These are phyloP conservation scores for Naganishia liquefaciens DNA, from an alignment of 1,284 basidiomycete species.

Conservation along the genomic window DNA sequence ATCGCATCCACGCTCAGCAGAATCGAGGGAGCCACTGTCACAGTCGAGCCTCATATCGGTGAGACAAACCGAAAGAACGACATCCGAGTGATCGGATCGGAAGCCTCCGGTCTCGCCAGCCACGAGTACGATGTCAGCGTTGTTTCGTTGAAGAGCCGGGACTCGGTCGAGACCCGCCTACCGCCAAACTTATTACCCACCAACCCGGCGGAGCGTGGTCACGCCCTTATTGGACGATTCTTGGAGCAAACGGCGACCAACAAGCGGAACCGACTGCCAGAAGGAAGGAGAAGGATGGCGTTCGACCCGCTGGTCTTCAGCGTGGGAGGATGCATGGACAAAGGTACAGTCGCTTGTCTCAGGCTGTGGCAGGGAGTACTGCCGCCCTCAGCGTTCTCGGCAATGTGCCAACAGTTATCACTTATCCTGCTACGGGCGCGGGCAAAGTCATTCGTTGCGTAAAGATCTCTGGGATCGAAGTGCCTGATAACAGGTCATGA, in stretches of 20 bases:
- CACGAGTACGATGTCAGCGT: slow-evolving; percentile 7
- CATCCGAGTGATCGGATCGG: slow-evolving; percentile 6
- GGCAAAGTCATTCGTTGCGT: slow-evolving; percentile 10
- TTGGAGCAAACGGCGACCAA: background rate
- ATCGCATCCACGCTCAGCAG: slow-evolving; percentile 12
- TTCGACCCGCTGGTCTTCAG: slow-evolving; percentile 12
- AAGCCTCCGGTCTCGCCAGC: slow-evolving; percentile 7
- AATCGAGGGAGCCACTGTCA: background rate
- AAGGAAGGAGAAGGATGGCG: background rate
- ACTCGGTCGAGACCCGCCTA: background rate
- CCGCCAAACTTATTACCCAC: slow-evolving; percentile 4
- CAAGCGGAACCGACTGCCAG: slow-evolving; percentile 1
- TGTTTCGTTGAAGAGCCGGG: slow-evolving; percentile 3
- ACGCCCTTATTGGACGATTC: background rate
- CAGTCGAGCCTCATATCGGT: slow-evolving; percentile 4
- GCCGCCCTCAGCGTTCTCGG: slow-evolving; percentile 4
- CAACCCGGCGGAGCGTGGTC: slow-evolving; percentile 3
- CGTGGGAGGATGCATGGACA: slow-evolving; percentile 20
- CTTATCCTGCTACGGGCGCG: slow-evolving; percentile 1
- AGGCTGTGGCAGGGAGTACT: slow-evolving; percentile 2
- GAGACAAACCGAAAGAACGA: slow-evolving; percentile 9
- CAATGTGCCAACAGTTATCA: slow-evolving; percentile 1
- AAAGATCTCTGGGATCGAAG: background rate
- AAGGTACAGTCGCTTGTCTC: background rate
- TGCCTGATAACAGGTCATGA: background rate